Conservation (phyloP, 148 eudicot genomes). For the Selenicereus undatus region DNA sequence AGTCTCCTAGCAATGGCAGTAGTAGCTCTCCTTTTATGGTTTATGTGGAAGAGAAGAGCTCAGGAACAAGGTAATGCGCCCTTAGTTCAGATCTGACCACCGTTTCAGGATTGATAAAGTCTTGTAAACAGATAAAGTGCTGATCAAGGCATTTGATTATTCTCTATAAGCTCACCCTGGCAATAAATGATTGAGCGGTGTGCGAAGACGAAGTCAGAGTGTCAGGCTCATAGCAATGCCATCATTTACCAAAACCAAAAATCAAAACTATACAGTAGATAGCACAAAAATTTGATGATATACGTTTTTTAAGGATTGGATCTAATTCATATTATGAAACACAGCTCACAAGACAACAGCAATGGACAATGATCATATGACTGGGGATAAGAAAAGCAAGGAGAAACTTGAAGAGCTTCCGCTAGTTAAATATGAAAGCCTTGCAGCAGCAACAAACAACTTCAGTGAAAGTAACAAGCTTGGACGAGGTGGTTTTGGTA, state of each 20-base stretch:
- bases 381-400: neutral
- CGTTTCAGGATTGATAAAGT: neutral
- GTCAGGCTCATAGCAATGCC: neutral
- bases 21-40: neutral
- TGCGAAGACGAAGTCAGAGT: neutral
- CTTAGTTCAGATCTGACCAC: neutral
- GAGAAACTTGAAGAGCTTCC: conserved; percentile 24
- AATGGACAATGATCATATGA: neutral
- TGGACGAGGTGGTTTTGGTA: conserved; percentile 41
- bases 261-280: neutral
- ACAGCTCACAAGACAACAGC: conserved; percentile 3
- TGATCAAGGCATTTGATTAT: neutral
- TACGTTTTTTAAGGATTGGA: neutral
- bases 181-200: neutral
- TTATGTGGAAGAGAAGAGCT: neutral
- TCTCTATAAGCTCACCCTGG: neutral
- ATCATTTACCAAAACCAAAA: neutral
- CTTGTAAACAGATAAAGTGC: neutral
- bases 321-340: neutral
- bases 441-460: conserved; percentile 30
- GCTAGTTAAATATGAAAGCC: conserved; percentile 14
- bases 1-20: conserved; percentile 5
- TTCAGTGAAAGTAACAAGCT: conserved; percentile 21
- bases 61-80: conserved; percentile 18
- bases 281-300: neutral